Evolutionary conservation across 2,329 filamentous ascomycete genomes (phyloP), one percentile per base, ranked within the genome.

Genomic region (Stagonosporopsis chrysanthemi): DNA sequence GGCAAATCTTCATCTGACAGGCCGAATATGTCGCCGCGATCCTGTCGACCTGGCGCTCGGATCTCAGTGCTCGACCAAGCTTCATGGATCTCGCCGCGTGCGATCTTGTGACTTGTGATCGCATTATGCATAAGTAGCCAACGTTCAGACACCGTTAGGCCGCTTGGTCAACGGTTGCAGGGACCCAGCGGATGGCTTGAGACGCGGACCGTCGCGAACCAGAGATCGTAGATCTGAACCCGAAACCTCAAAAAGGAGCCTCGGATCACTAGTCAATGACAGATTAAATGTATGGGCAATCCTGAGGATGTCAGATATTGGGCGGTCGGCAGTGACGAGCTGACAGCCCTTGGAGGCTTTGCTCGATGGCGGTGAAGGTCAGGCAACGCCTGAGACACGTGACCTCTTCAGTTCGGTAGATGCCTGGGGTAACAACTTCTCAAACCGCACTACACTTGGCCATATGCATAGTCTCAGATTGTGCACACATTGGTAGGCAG

Each of bases 161-260:
- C 39, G 54, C 39, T 35, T 49, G 31, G 1, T 24, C 3, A 57
- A 57, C 54, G 54, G 48, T 49, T 39, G 26, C 48, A 44, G 31
- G 43, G 54, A n/a, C 40, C 48, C 33, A 19, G 31, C 48, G 43
- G 43, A 19, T 26, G 39, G 43, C 44, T 40, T 57, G 54, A 48
- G 31, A 57, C 54, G 54, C 54, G 54, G 48, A 52, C 54, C 54
- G 54, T 57, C 26, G 54, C 54, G 48, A 57, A 57, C 54, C 38
- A 57, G 31, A 48, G 43, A 52, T 57, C 39, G 54, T 31, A 52
- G 48, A 57, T 57, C 54, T 29, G 15, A 38, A 48, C 36, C 48
- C 52, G 48, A 52, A 52, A 49, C 54, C 11, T 24, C 8, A 4
- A 28, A 22, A 3, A 24, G 7, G 29, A 15, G 9, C 4, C 17